These are phyloP conservation scores for Escallonia rubra DNA, from an alignment of 129 eudicot genomes.

Conservation along the genomic window DNA sequence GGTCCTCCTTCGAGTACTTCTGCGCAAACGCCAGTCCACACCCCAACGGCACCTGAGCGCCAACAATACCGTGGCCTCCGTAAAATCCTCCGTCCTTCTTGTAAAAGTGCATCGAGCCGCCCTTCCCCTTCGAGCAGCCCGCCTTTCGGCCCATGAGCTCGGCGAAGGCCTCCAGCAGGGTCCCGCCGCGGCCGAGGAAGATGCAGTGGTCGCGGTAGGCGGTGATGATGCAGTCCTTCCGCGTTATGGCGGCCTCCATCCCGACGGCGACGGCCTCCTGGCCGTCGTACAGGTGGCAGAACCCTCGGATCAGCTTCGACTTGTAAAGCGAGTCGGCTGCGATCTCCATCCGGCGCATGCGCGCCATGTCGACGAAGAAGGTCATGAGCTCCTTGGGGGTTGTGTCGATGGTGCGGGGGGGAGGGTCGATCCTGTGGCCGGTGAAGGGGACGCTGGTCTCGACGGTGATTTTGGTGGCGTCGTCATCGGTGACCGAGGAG, in stretches of 20 bases:
- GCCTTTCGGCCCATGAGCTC: constrained; percentile 85
- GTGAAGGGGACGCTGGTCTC: constrained; percentile 89
- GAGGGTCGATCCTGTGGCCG: constrained; percentile 82
- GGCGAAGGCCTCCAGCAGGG: constrained; percentile 54
- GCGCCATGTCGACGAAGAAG: constrained; percentile 80
- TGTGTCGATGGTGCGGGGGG: constrained; percentile 78
- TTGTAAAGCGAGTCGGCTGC: constrained; percentile 97
- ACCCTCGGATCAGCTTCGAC: constrained; percentile 88
- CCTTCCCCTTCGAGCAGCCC: constrained; percentile 92
- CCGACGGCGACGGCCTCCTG: constrained; percentile 95
- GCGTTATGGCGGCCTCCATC: constrained; percentile 93
- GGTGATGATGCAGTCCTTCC: constrained; percentile 75
- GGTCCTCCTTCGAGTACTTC: constrained; percentile 81
- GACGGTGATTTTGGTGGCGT: constrained; percentile 60
- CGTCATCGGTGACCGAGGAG: constrained; percentile 28
- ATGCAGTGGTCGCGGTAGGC: constrained; percentile 89
- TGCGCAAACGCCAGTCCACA: constrained; percentile 96
- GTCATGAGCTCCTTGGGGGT: constrained; percentile 64
- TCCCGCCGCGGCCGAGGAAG: constrained; percentile 77
- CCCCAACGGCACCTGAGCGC: constrained; percentile 95
- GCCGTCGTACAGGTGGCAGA: constrained; percentile 96
- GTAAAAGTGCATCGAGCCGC: constrained; percentile 97
- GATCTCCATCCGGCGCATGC: constrained; percentile 99
- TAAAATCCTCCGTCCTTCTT: constrained; percentile 75
- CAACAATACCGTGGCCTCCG: constrained; percentile 98